Evolutionary conservation across 352 stramenopile species (phyloP), one percentile per base, ranked within the genome.

Genomic region (Pythium scleroteichum): DNA sequence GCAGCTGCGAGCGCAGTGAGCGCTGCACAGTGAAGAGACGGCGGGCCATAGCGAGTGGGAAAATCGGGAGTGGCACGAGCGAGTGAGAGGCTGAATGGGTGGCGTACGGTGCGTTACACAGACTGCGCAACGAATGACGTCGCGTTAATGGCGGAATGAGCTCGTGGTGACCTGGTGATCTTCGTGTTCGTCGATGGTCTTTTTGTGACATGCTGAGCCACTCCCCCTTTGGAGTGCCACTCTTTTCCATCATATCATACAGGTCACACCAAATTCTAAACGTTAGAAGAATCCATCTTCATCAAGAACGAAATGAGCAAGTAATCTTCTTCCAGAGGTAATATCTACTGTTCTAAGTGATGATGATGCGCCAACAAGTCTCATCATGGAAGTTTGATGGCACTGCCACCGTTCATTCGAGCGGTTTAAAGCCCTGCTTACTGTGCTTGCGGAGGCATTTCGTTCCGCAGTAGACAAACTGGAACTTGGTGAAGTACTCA

Each of bases 401-500:
- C 19, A 46, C 47, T 54, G 24, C 2, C 3, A 49, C 16, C 9
- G 3, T 17, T 59, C 19, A 63, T 6, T 61, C 41, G 2, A 71
- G 46, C 24, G 64, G 47, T 57, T 71, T 66, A 57, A 90, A 92
- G 17, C 79, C 74, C 29, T 77, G 64, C 20, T 74, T 70, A 53
- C 79, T 87, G 60, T 94, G 85, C 67, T 79, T 81, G 19, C 82
- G 79, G 16, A 95, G 73, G 39, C 85, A 95, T 64, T 95, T 93
- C 49, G 82, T 89, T 47, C 78, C 76, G 61, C 85, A 95, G 64
- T 95, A 95, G 14, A 67, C 76, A 59, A 90, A 95, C 52, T 73
- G 63, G 50, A 92, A 93, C 69, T 95, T 95, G 47, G 85, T 88
- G 39, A 92, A 95, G 66, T 93, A 95, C 63, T 95, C 83, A 24